Evolutionary conservation across 2,329 filamentous ascomycete species (phyloP).

Genomic region (Furcasterigmium sp.): DNA sequence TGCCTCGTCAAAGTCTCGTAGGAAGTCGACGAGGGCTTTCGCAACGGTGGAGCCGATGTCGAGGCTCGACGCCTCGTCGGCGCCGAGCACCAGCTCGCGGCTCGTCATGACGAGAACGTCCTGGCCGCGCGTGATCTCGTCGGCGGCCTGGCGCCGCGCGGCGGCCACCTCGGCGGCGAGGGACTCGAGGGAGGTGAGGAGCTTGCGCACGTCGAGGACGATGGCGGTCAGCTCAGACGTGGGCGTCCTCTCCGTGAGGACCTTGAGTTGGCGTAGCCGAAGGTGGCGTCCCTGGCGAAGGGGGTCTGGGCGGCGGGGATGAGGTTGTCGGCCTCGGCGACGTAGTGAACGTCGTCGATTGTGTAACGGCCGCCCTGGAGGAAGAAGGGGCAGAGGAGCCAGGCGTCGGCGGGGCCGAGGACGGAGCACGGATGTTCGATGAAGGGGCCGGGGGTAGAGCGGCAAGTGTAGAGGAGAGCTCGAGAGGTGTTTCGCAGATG

Average conservation of each 20-base stretch:
- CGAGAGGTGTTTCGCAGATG: not conserved
- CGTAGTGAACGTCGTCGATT: conserved; percentile 52
- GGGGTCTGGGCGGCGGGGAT: conserved; percentile 46
- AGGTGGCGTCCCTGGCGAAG: conserved; percentile 51
- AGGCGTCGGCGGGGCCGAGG: conserved; percentile 42
- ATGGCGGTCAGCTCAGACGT: conserved; percentile 36
- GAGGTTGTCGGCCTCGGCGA: conserved; percentile 34
- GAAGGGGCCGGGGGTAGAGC: not conserved
- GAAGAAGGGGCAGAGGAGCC: conserved; percentile 54
- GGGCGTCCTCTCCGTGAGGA: conserved; percentile 27
- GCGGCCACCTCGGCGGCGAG: conserved; percentile 23
- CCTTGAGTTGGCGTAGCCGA: conserved; percentile 48
- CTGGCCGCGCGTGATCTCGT: conserved; percentile 35
- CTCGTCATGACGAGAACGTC: conserved; percentile 57
- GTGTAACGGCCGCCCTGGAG: conserved; percentile 52
- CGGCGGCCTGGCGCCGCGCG: conserved; percentile 18
- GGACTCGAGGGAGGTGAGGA: conserved; percentile 31
- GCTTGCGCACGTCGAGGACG: conserved; percentile 39
- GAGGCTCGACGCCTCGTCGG: conserved; percentile 42
- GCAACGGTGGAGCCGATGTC: conserved; percentile 48
- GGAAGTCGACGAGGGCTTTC: conserved; percentile 42
- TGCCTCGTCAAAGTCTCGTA: conserved; percentile 31
- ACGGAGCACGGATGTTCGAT: conserved; percentile 18
- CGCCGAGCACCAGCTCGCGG: conserved; percentile 40
- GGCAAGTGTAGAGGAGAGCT: not conserved